phyloP scores from a whole-genome alignment of 495 filamentous ascomycete genomes.

The Neurospora sublineolata region DNA sequence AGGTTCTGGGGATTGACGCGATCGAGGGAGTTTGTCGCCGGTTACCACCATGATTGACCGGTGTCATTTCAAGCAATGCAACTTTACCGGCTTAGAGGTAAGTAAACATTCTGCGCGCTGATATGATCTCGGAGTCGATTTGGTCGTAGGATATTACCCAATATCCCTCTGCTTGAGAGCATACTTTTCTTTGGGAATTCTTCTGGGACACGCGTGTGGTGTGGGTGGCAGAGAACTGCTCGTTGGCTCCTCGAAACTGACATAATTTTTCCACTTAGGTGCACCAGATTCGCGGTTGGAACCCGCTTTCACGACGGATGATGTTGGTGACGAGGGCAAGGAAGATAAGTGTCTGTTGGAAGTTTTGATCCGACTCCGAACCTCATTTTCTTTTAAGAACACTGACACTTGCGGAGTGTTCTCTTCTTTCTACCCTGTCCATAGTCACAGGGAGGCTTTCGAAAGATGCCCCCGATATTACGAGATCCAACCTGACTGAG shows the following conservation, averaged over 20 bases:
- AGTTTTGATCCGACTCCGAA: neutral
- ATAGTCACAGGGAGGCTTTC: neutral
- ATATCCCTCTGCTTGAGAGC: neutral
- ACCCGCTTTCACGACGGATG: neutral
- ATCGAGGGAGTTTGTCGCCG: no score
- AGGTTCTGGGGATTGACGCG: neutral
- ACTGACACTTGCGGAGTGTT: neutral
- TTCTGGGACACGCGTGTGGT: neutral
- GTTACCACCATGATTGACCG: no score
- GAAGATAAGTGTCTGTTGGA: neutral
- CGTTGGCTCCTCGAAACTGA: neutral
- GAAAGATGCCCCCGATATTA: neutral
- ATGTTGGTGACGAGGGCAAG: neutral
- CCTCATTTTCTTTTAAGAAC: neutral
- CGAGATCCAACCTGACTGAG: neutral
- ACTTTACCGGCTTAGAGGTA: no score
- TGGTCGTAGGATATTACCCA: neutral
- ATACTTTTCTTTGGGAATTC: neutral
- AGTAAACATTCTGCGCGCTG: no score
- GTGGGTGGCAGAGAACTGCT: neutral
- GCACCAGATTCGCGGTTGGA: neutral
- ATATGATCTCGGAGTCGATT: no score
- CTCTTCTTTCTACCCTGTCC: neutral
- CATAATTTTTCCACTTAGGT: neutral
- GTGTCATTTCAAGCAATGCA: no score